Percentiles rank a stretch among this genome's conserved stretches.
Evolutionary conservation across 805 yeast genomes (phyloP).

Genomic region (Barnettozyma siamensis): DNA sequence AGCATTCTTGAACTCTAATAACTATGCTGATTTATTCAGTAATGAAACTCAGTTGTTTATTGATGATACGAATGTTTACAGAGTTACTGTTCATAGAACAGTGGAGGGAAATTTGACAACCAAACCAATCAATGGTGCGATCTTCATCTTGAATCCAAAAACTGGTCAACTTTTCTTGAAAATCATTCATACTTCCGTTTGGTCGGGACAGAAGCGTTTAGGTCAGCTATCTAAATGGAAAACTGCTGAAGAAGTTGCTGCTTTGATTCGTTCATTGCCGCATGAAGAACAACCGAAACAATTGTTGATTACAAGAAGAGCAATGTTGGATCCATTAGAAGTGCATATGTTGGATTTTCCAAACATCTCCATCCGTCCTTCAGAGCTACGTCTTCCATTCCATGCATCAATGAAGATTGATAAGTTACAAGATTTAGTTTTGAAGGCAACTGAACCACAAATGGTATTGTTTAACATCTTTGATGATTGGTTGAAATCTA

Average conservation of each 20-base stretch:
- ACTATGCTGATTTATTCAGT: constrained; percentile 85
- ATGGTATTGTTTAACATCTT: constrained; percentile 87
- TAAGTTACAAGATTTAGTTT: constrained; percentile 69
- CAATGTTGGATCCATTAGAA: constrained; percentile 89
- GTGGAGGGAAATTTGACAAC: constrained; percentile 90
- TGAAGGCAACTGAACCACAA: constrained; percentile 87
- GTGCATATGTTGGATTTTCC: constrained; percentile 98
- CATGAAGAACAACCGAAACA: constrained; percentile 93
- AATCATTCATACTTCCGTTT: constrained; percentile 87
- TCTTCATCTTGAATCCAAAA: constrained; percentile 83
- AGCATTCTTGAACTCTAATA: constrained; percentile 80
- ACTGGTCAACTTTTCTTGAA: constrained; percentile 87
- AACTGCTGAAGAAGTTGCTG: constrained; percentile 96
- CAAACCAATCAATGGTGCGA: constrained; percentile 89
- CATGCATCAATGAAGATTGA: constrained; percentile 79
- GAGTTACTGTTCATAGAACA: constrained; percentile 88
- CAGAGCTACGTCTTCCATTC: constrained; percentile 87
- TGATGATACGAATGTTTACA: constrained; percentile 91
- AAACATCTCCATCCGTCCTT: constrained; percentile 79
- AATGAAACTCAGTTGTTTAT: constrained; percentile 79
- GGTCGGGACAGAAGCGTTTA: constrained; percentile 95
- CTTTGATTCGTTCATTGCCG: constrained; percentile 81
- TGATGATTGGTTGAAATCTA: constrained; percentile 86
- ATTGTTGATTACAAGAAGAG: constrained; percentile 82
- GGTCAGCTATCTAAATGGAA: constrained; percentile 97